These are phyloP conservation scores for Stemphylium vesicarium DNA, from an alignment of 2,329 filamentous ascomycete genomes.

Conservation along the genomic window DNA sequence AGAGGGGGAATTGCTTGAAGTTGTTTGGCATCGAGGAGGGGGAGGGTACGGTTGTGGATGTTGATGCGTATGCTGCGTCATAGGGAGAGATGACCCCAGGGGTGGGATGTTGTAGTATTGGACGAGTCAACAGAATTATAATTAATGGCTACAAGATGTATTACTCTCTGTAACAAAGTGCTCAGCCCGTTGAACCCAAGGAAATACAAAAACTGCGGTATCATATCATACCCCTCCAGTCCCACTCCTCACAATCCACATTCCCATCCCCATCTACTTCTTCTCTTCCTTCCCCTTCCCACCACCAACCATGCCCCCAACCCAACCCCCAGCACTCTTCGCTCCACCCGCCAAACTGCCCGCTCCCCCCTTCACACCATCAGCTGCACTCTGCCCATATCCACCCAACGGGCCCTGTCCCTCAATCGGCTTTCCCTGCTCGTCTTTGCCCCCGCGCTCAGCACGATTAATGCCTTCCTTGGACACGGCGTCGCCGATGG, in stretches of 20 bases:
- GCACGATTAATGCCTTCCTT: conserved; percentile 71
- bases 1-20: conserved; percentile 43
- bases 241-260: background rate
- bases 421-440: conserved; percentile 58
- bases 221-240: background rate
- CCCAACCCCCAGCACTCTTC: conserved; percentile 36
- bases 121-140: too few species aligned
- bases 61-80: conserved; percentile 1
- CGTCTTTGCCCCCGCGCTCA: conserved; percentile 69
- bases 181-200: too few species aligned
- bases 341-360: conserved; percentile 29
- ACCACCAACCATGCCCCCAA: conserved; percentile 32
- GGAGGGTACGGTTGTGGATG: conserved; percentile 13
- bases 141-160: background rate
- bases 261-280: conserved; percentile 16
- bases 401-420: conserved; percentile 44
- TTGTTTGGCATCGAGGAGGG: conserved; percentile 38
- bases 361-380: conserved; percentile 41
- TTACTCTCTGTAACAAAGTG: too few species aligned
- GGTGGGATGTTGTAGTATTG: too few species aligned
- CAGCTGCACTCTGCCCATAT: conserved; percentile 36
- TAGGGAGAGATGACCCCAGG: background rate
- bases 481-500: conserved; percentile 66
- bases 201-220: background rate
- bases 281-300: conserved; percentile 27